A percentile compares a stretch with the other conserved stretches of the same genome.
Conservation (phyloP, 345 rosid genomes). For the Heritiera littoralis region DNA sequence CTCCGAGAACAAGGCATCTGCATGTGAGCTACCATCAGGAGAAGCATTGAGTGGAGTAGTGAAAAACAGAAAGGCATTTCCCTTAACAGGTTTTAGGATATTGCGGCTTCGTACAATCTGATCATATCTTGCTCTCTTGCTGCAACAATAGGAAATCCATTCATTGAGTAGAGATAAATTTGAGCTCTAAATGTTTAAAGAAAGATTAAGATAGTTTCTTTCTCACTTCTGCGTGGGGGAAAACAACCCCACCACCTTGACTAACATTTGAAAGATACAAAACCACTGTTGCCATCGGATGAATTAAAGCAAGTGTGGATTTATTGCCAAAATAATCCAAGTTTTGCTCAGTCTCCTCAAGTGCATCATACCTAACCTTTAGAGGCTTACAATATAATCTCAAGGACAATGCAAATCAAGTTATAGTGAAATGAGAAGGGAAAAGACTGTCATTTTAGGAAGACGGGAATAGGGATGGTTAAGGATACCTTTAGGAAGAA, state of each 20-base stretch:
- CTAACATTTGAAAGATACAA: slow-evolving; percentile 70
- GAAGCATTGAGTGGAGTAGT: slow-evolving; percentile 46
- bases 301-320: slow-evolving; percentile 28
- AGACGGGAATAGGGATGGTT: neutral
- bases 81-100: slow-evolving; percentile 61
- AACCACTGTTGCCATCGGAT: slow-evolving; percentile 63
- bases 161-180: neutral
- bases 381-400: slow-evolving; percentile 46
- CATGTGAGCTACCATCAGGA: slow-evolving; percentile 65
- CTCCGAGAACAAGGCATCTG: slow-evolving; percentile 73
- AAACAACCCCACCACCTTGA: slow-evolving; percentile 69
- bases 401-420: slow-evolving; percentile 31
- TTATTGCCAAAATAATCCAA: slow-evolving; percentile 51
- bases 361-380: slow-evolving; percentile 45
- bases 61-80: slow-evolving; percentile 79
- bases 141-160: slow-evolving; percentile 26
- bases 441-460: neutral
- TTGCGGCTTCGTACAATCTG: slow-evolving; percentile 49
- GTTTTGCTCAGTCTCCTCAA: slow-evolving; percentile 44
- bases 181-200: neutral
- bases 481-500: slow-evolving; percentile 67
- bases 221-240: slow-evolving; percentile 66
- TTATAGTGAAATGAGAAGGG: slow-evolving; percentile 12
- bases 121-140: slow-evolving; percentile 49
- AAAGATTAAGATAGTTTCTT: slow-evolving; percentile 9